phyloP scores from a whole-genome alignment of 306 rosid genomes.

The Pyrus betulifolia region DNA sequence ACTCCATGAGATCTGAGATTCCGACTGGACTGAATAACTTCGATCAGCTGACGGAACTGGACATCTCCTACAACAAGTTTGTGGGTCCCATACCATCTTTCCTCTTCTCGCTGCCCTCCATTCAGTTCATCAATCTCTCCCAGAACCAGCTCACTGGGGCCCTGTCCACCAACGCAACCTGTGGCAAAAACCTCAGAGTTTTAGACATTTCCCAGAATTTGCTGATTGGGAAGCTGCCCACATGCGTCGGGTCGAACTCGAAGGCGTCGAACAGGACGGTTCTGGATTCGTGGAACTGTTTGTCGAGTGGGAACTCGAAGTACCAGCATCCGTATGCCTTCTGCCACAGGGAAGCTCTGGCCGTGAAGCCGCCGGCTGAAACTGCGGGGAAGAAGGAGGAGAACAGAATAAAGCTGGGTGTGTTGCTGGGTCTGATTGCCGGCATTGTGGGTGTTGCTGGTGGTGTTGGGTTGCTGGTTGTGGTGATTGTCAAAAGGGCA shows the following conservation, averaged over 20 bases:
- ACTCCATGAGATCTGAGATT: constrained; percentile 57
- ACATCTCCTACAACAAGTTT: constrained; percentile 51
- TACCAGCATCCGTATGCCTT: constrained; percentile 40
- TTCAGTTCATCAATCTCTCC: constrained; percentile 54
- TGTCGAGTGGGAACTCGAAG: constrained; percentile 30
- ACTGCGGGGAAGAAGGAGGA: constrained; percentile 16
- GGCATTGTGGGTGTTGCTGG: constrained; percentile 38
- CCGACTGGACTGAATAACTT: constrained; percentile 31
- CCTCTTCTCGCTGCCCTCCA: constrained; percentile 64
- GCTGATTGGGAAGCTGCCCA: constrained; percentile 57
- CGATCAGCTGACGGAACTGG: constrained; percentile 47
- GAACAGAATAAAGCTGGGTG: constrained; percentile 30
- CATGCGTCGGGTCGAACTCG: constrained; percentile 57
- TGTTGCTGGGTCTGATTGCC: constrained; percentile 46
- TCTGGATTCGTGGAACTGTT: constrained; percentile 62
- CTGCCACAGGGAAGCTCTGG: constrained; percentile 57
- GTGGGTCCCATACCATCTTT: constrained; percentile 55
- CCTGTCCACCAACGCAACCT: constrained; percentile 40
- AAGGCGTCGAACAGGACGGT: constrained; percentile 40
- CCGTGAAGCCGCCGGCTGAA: constrained; percentile 44
- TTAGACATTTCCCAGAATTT: constrained; percentile 71
- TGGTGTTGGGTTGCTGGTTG: constrained; percentile 36
- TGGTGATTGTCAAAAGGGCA: constrained; percentile 32
- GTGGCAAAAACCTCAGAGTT: constrained; percentile 38
- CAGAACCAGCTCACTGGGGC: constrained; percentile 55